A percentile compares a stretch with the other conserved stretches of the same genome.
Evolutionary conservation across 2,329 filamentous ascomycete genomes (phyloP).

Genomic region (Scorias spongiosa): DNA sequence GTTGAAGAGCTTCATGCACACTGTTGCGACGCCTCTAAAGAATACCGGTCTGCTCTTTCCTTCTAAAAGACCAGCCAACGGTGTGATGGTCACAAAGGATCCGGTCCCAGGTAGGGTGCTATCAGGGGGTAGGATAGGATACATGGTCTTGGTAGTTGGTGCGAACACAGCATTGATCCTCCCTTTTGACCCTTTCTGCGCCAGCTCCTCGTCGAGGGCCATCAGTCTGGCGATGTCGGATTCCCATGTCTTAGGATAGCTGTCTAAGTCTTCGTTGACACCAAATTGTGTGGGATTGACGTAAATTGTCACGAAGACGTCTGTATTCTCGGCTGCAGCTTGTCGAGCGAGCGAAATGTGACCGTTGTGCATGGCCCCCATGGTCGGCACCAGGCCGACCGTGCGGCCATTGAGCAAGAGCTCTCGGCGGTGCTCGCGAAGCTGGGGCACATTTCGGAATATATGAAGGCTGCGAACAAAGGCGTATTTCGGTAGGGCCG

Average conservation of each 20-base stretch:
- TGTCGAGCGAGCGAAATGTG: constrained; percentile 74
- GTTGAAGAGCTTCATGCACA: constrained; percentile 89
- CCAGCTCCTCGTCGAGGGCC: constrained; percentile 56
- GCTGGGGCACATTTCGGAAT: constrained; percentile 57
- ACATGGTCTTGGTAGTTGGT: constrained; percentile 70
- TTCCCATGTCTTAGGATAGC: constrained; percentile 84
- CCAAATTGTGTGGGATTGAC: constrained; percentile 97
- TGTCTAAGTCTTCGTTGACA: constrained; percentile 68
- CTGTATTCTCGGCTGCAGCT: constrained; percentile 69
- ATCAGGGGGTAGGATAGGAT: constrained; percentile 63
- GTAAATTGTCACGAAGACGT: constrained; percentile 83
- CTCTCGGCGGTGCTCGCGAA: constrained; percentile 55
- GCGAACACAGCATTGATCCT: constrained; percentile 73
- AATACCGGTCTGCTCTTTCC: constrained; percentile 80
- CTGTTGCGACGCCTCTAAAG: constrained; percentile 88
- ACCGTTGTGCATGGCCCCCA: constrained; percentile 91
- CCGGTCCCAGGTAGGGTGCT: constrained; percentile 61
- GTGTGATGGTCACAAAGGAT: constrained; percentile 83
- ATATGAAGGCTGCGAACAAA: constrained; percentile 41
- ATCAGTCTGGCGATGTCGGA: constrained; percentile 54
- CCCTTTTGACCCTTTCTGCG: constrained; percentile 31
- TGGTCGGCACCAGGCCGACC: constrained; percentile 84
- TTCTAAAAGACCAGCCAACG: constrained; percentile 66
- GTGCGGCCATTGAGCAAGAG: constrained; percentile 52
- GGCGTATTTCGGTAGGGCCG: neutral